phyloP scores from a whole-genome alignment of 2,329 filamentous ascomycete genomes.

The Penicillium thymicola region DNA sequence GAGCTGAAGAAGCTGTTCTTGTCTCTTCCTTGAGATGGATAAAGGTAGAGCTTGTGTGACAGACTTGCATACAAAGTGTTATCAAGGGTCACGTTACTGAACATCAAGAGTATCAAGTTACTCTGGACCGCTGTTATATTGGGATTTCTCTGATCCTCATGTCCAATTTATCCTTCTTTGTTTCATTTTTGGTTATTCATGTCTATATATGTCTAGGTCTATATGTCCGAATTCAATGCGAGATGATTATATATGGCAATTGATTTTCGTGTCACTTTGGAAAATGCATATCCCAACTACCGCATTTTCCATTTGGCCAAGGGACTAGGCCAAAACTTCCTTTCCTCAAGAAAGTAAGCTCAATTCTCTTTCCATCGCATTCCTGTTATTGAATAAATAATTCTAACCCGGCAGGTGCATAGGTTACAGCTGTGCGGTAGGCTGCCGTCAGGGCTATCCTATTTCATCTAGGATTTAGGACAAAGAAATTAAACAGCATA shows the following conservation, averaged over 20 bases:
- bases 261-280: no score
- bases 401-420: neutral
- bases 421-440: neutral
- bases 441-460: neutral
- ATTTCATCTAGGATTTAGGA: neutral
- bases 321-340: neutral
- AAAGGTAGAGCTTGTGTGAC: neutral
- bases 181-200: neutral
- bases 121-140: neutral
- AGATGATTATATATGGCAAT: no score
- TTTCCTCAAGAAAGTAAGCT: neutral
- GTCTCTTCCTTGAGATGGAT: conserved; percentile 15
- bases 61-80: neutral
- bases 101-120: neutral
- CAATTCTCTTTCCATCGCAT: neutral
- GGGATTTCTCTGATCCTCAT: neutral
- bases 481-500: neutral
- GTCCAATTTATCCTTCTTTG: neutral
- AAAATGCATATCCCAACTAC: no score
- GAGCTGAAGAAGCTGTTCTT: conserved; percentile 32
- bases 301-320: no score
- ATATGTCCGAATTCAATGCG: no score
- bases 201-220: neutral
- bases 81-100: neutral
- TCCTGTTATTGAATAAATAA: neutral